Conservation (phyloP, 2,329 filamentous ascomycete genomes). For the Stromatinia cepivora region DNA sequence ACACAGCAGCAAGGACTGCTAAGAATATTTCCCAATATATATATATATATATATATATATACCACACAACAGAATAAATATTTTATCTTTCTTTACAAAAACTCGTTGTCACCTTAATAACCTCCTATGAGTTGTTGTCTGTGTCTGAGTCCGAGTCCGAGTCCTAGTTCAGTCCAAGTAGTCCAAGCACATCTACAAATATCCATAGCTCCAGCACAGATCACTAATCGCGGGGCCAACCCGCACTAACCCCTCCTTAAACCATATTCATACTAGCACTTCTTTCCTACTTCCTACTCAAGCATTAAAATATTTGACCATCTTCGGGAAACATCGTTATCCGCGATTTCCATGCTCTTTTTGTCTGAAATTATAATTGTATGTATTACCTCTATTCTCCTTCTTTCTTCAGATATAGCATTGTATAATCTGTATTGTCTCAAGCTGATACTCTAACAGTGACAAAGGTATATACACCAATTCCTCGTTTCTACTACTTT, state of each 20-base stretch:
- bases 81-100: too few species aligned
- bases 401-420: neutral
- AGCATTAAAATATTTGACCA: neutral
- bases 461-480: neutral
- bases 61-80: too few species aligned
- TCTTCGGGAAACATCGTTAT: slow-evolving; percentile 9
- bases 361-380: neutral
- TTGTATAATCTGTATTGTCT: neutral
- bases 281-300: neutral
- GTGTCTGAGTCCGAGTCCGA: too few species aligned
- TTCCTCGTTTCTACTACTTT: neutral
- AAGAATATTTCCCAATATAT: too few species aligned
- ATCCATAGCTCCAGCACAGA: slow-evolving; percentile 1
- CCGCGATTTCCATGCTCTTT: neutral
- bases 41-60: too few species aligned
- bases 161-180: neutral
- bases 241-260: slow-evolving; percentile 4
- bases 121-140: too few species aligned
- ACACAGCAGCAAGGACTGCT: too few species aligned
- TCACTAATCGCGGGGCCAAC: slow-evolving; percentile 7
- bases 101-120: too few species aligned
- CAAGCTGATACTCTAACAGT: neutral
- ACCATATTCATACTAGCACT: neutral
- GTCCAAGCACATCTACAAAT: slow-evolving; percentile 1
- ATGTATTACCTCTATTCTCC: neutral